Percentiles rank a stretch among this genome's conserved stretches.
Evolutionary conservation across 1,284 basidiomycete species (phyloP).

Genomic region (Heterobasidion irregulare): DNA sequence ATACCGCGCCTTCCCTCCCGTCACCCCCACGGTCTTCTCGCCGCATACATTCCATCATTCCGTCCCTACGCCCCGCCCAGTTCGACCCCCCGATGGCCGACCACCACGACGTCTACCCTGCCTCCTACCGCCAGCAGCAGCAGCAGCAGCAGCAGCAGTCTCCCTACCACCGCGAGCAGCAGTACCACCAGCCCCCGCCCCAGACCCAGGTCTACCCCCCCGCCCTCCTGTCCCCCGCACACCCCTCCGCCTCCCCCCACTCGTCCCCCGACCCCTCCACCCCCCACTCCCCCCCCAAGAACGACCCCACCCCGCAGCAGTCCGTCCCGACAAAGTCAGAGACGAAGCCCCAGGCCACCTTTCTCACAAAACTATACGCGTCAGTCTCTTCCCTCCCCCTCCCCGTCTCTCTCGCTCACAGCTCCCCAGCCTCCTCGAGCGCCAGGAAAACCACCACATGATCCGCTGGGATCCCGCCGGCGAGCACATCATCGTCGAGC

Average conservation of each 20-base stretch:
- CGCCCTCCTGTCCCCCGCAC: slow-evolving; percentile 18
- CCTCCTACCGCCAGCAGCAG: slow-evolving; percentile 34
- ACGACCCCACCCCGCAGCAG: slow-evolving; percentile 32
- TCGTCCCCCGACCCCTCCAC: slow-evolving; percentile 10
- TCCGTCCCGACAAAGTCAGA: slow-evolving; percentile 6
- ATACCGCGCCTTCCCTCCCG: slow-evolving; percentile 9
- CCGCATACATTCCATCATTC: slow-evolving; percentile 22
- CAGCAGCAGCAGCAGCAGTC: background rate
- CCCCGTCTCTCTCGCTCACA: background rate
- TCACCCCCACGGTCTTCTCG: slow-evolving; percentile 14
- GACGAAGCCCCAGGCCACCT: slow-evolving; percentile 80
- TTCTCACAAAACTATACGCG: slow-evolving; percentile 89
- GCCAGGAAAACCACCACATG: slow-evolving; percentile 84
- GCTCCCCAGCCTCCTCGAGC: slow-evolving; percentile 61
- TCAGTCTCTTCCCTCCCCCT: slow-evolving; percentile 32
- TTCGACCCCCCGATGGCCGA: slow-evolving; percentile 46
- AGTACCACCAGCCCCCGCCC: slow-evolving; percentile 32
- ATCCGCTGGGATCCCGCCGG: slow-evolving; percentile 88
- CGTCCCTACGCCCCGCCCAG: slow-evolving; percentile 25
- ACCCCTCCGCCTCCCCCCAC: slow-evolving; percentile 9
- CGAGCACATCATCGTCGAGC: slow-evolving; percentile 87
- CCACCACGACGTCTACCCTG: slow-evolving; percentile 61
- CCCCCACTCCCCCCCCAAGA: slow-evolving; percentile 23
- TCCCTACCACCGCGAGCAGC: slow-evolving; percentile 22
- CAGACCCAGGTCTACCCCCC: slow-evolving; percentile 30